These are phyloP conservation scores for Oryza glaberrima DNA, from an alignment of 176 grass and related monocot species.

Conservation along the genomic window DNA sequence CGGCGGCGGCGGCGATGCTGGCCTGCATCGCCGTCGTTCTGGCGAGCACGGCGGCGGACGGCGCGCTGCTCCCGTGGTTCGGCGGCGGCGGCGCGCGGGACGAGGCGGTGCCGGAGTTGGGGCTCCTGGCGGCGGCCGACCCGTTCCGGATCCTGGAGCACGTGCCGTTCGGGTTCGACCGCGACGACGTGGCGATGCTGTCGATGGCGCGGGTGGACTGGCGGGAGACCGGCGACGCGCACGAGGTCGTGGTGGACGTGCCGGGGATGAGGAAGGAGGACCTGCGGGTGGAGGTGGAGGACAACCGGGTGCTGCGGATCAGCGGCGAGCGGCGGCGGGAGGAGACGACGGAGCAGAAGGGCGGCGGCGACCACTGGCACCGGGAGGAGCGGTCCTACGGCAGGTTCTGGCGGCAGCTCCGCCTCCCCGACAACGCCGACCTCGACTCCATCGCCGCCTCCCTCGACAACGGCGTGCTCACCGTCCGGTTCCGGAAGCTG, in stretches of 20 bases:
- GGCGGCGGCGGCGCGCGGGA: slow-evolving; percentile 37
- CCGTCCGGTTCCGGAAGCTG: slow-evolving; percentile 63
- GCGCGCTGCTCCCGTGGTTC: slow-evolving; percentile 70
- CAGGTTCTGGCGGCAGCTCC: slow-evolving; percentile 91
- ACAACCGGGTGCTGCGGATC: slow-evolving; percentile 76
- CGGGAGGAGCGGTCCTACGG: slow-evolving; percentile 75
- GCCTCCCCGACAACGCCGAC: slow-evolving; percentile 81
- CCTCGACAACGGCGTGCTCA: slow-evolving; percentile 71
- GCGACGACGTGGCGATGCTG: slow-evolving; percentile 55
- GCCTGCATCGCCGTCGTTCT: slow-evolving; percentile 11
- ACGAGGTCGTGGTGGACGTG: slow-evolving; percentile 82
- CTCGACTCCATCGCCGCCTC: slow-evolving; percentile 59
- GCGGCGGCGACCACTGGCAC: slow-evolving; percentile 81
- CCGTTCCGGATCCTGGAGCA: slow-evolving; percentile 92
- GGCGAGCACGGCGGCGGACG: slow-evolving; percentile 24
- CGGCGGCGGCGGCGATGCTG: not conserved
- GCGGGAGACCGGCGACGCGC: slow-evolving; percentile 68
- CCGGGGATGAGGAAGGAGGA: slow-evolving; percentile 75
- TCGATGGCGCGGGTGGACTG: slow-evolving; percentile 72
- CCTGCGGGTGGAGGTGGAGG: slow-evolving; percentile 78
- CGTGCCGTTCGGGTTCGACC: slow-evolving; percentile 63
- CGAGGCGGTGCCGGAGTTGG: slow-evolving; percentile 37
- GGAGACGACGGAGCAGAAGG: slow-evolving; percentile 46
- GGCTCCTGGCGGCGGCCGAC: slow-evolving; percentile 40
- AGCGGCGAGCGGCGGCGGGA: slow-evolving; percentile 78